These are phyloP conservation scores for Pleodorina starrii DNA, from an alignment of 139 green algal genomes.

Conservation along the genomic window DNA sequence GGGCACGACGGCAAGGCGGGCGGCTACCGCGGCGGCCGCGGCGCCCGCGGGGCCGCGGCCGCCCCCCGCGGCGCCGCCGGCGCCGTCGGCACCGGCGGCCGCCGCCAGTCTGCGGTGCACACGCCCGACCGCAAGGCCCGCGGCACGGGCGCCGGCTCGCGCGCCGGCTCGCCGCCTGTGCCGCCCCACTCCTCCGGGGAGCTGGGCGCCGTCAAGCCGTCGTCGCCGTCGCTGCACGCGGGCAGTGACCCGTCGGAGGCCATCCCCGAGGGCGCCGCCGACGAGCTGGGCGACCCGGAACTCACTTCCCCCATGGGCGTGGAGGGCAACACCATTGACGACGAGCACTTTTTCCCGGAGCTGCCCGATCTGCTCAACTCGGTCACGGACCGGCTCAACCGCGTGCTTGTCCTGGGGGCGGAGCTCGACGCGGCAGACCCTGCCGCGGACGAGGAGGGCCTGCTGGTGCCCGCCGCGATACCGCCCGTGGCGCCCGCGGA, in stretches of 20 bases:
- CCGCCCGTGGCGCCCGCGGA: neutral
- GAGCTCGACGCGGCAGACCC: conserved; percentile 18
- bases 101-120: conserved; percentile 22
- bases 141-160: neutral
- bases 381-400: conserved; percentile 59
- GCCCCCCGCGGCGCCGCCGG: neutral
- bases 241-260: neutral
- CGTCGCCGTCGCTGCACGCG: conserved; percentile 26
- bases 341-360: conserved; percentile 78
- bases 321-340: conserved; percentile 73
- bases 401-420: conserved; percentile 48
- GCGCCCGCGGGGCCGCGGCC: neutral
- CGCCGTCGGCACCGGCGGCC: neutral
- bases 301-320: neutral
- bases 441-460: conserved; percentile 21
- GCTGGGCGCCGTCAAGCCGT: conserved; percentile 23
- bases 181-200: conserved; percentile 25
- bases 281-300: conserved; percentile 2
- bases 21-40: neutral
- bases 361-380: conserved; percentile 63
- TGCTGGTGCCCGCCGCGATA: conserved; percentile 6
- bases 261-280: conserved; percentile 34
- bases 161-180: conserved; percentile 14
- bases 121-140: conserved; percentile 43
- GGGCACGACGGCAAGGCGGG: conserved; percentile 4